Base-by-base conservation (phyloP, 1,284 basidiomycete species). In the Cryptococcus hybrid region DNA sequence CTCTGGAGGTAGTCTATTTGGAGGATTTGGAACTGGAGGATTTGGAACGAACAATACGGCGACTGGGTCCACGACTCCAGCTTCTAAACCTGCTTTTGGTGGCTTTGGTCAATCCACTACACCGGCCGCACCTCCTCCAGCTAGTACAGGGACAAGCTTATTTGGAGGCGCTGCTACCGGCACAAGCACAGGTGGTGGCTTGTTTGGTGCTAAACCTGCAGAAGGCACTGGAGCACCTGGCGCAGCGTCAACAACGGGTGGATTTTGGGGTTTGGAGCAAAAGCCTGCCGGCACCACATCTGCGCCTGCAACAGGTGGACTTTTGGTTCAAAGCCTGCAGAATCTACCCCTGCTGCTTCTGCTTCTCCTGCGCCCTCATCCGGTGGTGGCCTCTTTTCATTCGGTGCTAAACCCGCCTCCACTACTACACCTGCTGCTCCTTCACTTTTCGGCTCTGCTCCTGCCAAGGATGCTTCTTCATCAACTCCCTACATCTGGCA, bases 71-170 rank as follows among this genome's bases (percentile, higher is more conserved):
- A 66, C 74, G 4, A 70, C 69, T 18, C 71, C 74, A 3, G 70
- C 70, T 9, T 52, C 69, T 2, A 74, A 76, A 60, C 65, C 74
- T 4, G 50, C 61, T 7, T 75, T 75, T 42, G 71, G 70, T 5
- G 67, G 68, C 4, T 66, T 70, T 49, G 67, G 68, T 5, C 58
- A 62, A 30, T 66, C 68, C 2, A 74, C 73, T 6, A 69, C 71
- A 3, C 62, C 71, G 3, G 63, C 73, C 8, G 65, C 68, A 42
- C 58, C 74, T 1, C 71, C 75, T 18, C 68, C 69, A 13, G 51
- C 65, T 4, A 49, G 50, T 9, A 48, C 57, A 4, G 56, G 54
- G 2, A 58, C 57, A 34, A 59, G 61, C 50, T 52, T 68, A 40
- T 70, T 70, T 52, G 67, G 11, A 7, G 47, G 56, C 9, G 46